Evolutionary conservation across 495 filamentous ascomycete genomes (phyloP), one percentile per base, ranked within the genome.

Genomic region (Neurospora sp.): DNA sequence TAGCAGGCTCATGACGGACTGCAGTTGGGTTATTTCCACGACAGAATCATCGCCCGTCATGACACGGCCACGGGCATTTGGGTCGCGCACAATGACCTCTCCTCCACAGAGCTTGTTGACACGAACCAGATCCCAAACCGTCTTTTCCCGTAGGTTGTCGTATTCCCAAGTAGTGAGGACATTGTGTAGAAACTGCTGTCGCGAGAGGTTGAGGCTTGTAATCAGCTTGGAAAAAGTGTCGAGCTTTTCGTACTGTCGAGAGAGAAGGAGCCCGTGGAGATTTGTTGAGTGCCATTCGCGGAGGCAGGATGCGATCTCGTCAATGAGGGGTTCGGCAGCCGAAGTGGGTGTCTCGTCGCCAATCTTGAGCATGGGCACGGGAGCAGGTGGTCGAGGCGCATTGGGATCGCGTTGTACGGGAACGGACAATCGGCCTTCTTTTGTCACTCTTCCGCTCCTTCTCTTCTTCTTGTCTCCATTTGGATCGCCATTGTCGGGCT

Each of bases 201-300:
- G 83, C 12, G 93, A 89, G 35, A 94, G 83, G 83, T 97, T 95
- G 72, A 99, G 85, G 37, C 91, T 88, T 60, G 90, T 88, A 31
- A 98, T 89, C 74, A 98, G 84, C 44, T 87, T 86, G 20, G 93
- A 92, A 80, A 98, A 89, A 71, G 92, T 90, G 75, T 96, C 93
- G 42, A 98, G 87, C 70, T 90, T 85, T 44, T 86, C 83, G 83
- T 99, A 98, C 77, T 93, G 89, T 66, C 93, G 87, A 49, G 88
- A 88, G 14, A 99, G 87, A 2, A 98, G 85, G n/a, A 98, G 84
- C 81, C 97, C 95, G 81, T 98, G 96, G 60, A 99, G 87, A 78
- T 97, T 97, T 16, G 93, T 97, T 20, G 95, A 96, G 81, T 99
- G 95, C 96, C 96, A 99, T 85, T 99, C 96, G 37, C 95, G 89